A percentile compares a stretch with the other conserved stretches of the same genome.
Conservation (phyloP, 2,329 filamentous ascomycete genomes). For the Penicillium sp. region DNA sequence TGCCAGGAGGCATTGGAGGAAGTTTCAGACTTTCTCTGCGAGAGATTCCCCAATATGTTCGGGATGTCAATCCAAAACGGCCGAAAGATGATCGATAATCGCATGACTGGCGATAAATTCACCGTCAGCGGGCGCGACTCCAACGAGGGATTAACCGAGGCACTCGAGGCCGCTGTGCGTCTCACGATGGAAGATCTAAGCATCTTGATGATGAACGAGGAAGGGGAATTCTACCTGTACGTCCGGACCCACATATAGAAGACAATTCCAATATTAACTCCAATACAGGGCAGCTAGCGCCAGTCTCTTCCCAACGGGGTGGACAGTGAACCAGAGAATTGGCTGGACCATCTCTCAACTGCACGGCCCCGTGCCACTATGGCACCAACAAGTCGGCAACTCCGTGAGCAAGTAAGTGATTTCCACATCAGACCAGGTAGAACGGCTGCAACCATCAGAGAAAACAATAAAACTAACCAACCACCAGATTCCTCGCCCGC, state of each 20-base stretch:
- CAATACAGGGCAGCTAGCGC: constrained; percentile 46
- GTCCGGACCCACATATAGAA: constrained; percentile 8
- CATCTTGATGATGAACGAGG: constrained; percentile 46
- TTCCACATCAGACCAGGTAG: neutral
- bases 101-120: constrained; percentile 45
- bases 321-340: constrained; percentile 49
- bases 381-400: constrained; percentile 47
- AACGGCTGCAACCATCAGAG: neutral
- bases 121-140: constrained; percentile 27
- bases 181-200: constrained; percentile 54
- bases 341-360: constrained; percentile 49
- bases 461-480: constrained; percentile 1
- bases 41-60: constrained; percentile 46
- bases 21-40: constrained; percentile 45
- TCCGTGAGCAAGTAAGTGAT: constrained; percentile 42
- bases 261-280: neutral
- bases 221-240: constrained; percentile 48
- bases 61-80: constrained; percentile 25
- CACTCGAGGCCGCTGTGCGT: constrained; percentile 50
- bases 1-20: constrained; percentile 49
- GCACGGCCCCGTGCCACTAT: constrained; percentile 47
- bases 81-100: constrained; percentile 40
- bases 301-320: constrained; percentile 53
- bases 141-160: constrained; percentile 34
- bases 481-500: constrained; percentile 45